Evolutionary conservation across 2,329 filamentous ascomycete species (phyloP).

Genomic region (Cladosporium sp.): DNA sequence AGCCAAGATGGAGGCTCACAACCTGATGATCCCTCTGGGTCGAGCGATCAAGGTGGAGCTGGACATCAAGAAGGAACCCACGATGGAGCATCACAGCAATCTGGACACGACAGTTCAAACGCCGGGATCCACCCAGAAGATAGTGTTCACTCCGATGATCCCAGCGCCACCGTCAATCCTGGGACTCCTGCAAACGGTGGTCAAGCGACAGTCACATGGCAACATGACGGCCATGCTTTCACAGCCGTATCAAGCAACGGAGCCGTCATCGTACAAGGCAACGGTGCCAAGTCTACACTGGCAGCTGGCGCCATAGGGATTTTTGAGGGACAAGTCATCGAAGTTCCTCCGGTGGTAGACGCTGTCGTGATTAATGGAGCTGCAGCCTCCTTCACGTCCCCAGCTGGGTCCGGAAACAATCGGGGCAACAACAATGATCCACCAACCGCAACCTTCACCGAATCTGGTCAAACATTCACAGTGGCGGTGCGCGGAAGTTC

Average conservation of each 20-base stretch:
- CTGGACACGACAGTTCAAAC: background rate
- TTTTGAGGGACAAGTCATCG: background rate
- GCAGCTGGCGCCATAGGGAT: background rate
- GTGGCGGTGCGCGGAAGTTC: background rate
- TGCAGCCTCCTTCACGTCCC: background rate
- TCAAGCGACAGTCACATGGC: background rate
- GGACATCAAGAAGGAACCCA: background rate
- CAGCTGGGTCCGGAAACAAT: background rate
- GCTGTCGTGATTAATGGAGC: background rate
- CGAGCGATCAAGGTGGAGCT: background rate
- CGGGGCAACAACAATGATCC: background rate
- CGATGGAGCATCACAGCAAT: background rate
- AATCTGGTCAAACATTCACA: background rate
- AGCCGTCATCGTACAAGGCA: background rate
- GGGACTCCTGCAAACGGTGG: background rate
- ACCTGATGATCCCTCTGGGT: background rate
- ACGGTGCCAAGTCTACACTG: background rate
- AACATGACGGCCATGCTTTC: background rate
- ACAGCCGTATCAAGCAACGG: background rate
- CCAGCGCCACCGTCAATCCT: background rate
- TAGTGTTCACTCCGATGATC: background rate
- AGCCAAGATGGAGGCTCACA: background rate
- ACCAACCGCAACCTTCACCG: background rate
- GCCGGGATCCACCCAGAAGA: background rate
- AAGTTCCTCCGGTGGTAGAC: background rate